Evolutionary conservation across 495 filamentous ascomycete species (phyloP), one percentile per base, ranked within the genome.

Genomic region (Neurospora sp.): DNA sequence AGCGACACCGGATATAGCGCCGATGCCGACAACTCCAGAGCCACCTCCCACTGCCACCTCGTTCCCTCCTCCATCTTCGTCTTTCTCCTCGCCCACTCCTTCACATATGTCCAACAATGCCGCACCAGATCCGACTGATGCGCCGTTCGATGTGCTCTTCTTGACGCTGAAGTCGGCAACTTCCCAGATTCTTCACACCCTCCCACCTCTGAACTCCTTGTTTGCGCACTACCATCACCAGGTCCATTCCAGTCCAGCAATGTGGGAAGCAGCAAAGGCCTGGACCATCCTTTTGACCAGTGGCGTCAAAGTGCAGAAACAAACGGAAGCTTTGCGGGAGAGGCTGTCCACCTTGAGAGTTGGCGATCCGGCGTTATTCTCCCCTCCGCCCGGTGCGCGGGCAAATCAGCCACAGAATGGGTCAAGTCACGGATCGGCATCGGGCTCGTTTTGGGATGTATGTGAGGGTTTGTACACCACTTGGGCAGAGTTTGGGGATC

Each of bases 121-220:
- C 20, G 80, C 90, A 69, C 89, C 91, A 68, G 86, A 85, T 22
- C 88, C 91, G 59, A 89, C 91, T 75, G 92, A 94, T 75, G 86
- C 87, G 20, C 86, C 90, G 3, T 95, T 97, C 76, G 91, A 94
- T 69, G 88, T 83, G 74, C 91, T 97, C 71, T 94, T 90, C 81
- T 76, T 90, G 70, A 88, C 89, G 46, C 84, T 96, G 12, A 86
- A 87, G 20, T 83, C 84, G 35, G 88, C 92, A 2, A 89, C 90
- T 68, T 89, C 89, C 8, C 82, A 89, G 70, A 88, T 90, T 59
- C 84, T 90, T 38, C 85, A 86, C 18, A 87, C 87, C 3, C 81
- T 95, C 20, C 92, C 91, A 4, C 79, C 83, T 37, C 89, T 92
- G 44, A 86, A 87, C 41, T 81, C 81, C 20, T 87, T 91, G 44